A percentile compares a stretch with the other conserved stretches of the same genome.
Evolutionary conservation across 2,329 filamentous ascomycete species (phyloP).

Genomic region (Colletotrichum tanaceti): DNA sequence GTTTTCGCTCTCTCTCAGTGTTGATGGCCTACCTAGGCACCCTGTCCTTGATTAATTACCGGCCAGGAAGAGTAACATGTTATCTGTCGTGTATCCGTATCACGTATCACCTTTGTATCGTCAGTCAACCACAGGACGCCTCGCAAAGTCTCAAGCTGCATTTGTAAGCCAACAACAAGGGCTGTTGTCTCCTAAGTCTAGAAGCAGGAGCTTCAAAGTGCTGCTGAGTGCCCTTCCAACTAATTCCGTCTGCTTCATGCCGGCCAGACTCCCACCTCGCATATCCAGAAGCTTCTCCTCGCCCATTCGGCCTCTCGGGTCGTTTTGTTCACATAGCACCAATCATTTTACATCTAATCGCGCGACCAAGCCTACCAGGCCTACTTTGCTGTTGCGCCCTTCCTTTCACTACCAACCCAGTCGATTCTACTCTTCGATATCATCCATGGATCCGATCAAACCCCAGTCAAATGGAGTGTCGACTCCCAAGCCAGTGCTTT

Average conservation of each 20-base stretch:
- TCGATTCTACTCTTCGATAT: not conserved
- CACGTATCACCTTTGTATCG: conserved; percentile 17
- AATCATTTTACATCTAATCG: conserved; percentile 1
- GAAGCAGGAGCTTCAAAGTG: conserved; percentile 10
- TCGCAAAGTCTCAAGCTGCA: conserved; percentile 7
- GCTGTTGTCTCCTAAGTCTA: not conserved
- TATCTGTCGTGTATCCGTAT: conserved; percentile 15
- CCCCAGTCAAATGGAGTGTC: conserved; percentile 50
- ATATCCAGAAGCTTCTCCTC: conserved; percentile 35
- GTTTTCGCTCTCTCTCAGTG: not conserved
- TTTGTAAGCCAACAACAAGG: conserved; percentile 13
- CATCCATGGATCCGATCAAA: conserved; percentile 25
- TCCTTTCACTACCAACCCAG: not conserved
- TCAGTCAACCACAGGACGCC: conserved; percentile 36
- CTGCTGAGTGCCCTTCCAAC: not conserved
- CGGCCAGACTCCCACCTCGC: conserved; percentile 32
- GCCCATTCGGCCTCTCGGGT: conserved; percentile 16
- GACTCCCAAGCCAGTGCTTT: conserved; percentile 54
- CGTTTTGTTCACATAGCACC: conserved; percentile 8
- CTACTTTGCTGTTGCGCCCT: not conserved
- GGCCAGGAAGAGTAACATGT: conserved; percentile 33
- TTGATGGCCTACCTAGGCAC: too few relatives aligned
- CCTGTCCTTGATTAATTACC: conserved; percentile 11
- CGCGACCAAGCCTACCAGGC: not conserved
- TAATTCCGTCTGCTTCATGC: conserved; percentile 35